These are phyloP conservation scores for Metschnikowia reukaufii DNA, from an alignment of 805 yeast genomes.

Conservation along the genomic window DNA sequence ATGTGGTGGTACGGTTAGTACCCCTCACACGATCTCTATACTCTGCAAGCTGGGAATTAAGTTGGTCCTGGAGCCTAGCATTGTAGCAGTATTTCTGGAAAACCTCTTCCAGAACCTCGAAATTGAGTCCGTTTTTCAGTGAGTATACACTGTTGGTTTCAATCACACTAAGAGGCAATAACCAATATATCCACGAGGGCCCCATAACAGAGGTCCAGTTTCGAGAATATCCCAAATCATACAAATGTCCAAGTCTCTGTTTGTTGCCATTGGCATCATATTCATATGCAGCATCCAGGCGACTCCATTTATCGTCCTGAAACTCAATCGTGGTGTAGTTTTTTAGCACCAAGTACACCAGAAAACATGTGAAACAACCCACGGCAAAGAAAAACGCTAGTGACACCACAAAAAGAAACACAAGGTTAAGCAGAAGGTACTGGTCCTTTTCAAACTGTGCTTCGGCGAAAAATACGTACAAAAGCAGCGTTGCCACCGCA, in stretches of 20 bases:
- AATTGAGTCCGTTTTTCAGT: constrained; percentile 50
- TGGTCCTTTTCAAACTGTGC: constrained; percentile 36
- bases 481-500: constrained; percentile 36
- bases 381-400: constrained; percentile 52
- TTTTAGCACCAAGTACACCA: constrained; percentile 54
- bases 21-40: constrained; percentile 19
- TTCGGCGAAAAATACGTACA: constrained; percentile 49
- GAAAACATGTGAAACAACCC: constrained; percentile 52
- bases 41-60: constrained; percentile 40
- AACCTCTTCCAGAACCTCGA: constrained; percentile 44
- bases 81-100: constrained; percentile 42
- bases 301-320: constrained; percentile 52
- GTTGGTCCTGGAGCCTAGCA: constrained; percentile 45
- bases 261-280: constrained; percentile 43
- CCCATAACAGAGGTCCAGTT: constrained; percentile 85
- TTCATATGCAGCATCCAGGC: constrained; percentile 39
- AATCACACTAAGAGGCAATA: constrained; percentile 52
- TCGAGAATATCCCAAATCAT: constrained; percentile 61
- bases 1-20: neutral
- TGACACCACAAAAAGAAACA: constrained; percentile 59
- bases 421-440: constrained; percentile 54
- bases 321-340: constrained; percentile 85
- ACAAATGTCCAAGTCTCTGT: constrained; percentile 60
- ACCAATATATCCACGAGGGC: constrained; percentile 59
- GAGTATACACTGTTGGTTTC: constrained; percentile 18